Conservation (phyloP, 2,329 filamentous ascomycete genomes). For the Ascosphaera aggregata region DNA sequence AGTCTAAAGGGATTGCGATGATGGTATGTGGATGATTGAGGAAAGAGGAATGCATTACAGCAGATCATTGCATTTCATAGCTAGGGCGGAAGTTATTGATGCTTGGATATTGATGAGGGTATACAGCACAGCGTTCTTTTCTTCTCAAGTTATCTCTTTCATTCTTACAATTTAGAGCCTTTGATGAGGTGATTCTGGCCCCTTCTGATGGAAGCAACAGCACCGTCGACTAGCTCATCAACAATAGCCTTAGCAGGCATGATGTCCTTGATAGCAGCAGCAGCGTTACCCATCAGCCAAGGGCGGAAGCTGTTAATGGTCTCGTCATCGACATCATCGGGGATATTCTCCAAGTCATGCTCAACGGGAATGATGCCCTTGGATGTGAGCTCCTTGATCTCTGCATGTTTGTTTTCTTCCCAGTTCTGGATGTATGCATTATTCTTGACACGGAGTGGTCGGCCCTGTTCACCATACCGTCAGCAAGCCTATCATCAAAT, state of each 20-base stretch:
- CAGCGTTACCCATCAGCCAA: conserved; percentile 90
- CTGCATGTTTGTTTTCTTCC: conserved; percentile 71
- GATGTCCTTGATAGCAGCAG: conserved; percentile 80
- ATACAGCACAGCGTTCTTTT: neutral
- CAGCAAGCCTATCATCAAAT: conserved; percentile 2
- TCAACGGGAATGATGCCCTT: conserved; percentile 89
- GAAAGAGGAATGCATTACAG: too few species aligned
- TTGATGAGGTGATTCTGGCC: conserved; percentile 29
- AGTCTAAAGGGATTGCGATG: too few species aligned
- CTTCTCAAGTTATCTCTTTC: neutral
- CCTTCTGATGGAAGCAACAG: conserved; percentile 43
- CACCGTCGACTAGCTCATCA: conserved; percentile 78
- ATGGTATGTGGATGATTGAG: too few species aligned
- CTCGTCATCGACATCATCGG: conserved; percentile 52
- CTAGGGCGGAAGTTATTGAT: too few species aligned
- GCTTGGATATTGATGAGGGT: too few species aligned
- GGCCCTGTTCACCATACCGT: conserved; percentile 28
- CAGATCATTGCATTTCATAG: too few species aligned
- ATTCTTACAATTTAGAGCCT: neutral
- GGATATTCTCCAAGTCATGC: conserved; percentile 70
- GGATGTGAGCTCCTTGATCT: conserved; percentile 78
- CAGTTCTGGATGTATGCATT: conserved; percentile 91
- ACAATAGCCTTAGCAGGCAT: conserved; percentile 80
- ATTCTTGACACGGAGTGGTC: conserved; percentile 76
- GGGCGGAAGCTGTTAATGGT: conserved; percentile 78